Evolutionary conservation across 164 flowering plant species (phyloP).

Genomic region (Macadamia tetraphylla): DNA sequence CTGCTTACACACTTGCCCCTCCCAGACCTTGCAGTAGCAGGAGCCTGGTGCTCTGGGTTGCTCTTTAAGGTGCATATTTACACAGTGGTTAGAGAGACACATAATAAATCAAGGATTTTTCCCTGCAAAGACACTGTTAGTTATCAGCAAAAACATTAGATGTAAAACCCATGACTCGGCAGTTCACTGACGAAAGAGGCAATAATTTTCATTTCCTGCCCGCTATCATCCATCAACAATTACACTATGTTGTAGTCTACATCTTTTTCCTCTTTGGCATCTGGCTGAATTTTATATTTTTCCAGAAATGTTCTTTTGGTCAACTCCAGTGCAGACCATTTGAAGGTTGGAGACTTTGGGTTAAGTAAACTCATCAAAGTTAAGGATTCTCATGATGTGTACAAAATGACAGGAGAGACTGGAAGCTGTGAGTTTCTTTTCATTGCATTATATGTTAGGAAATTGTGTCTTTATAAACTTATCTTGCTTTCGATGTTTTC

Average conservation of each 20-base stretch:
- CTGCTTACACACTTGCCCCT: no score
- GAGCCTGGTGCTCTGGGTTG: no score
- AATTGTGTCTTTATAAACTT: conserved; percentile 1
- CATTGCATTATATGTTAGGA: background rate
- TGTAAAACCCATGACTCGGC: no score
- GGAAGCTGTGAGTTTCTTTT: conserved; percentile 84
- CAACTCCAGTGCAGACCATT: conserved; percentile 89
- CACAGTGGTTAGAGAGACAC: no score
- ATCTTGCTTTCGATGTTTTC: conserved; percentile 6
- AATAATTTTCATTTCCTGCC: no score
- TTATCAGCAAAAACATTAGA: no score
- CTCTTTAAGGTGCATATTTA: no score
- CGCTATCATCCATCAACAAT: background rate
- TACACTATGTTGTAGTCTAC: background rate
- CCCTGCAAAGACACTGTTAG: no score
- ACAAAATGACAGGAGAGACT: conserved; percentile 99
- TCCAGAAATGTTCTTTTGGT: conserved; percentile 96
- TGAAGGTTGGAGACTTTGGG: conserved; percentile 99
- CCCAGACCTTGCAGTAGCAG: no score
- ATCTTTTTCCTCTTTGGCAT: conserved; percentile 2
- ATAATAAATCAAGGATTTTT: no score
- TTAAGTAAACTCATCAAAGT: conserved; percentile 95
- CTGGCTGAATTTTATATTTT: conserved; percentile 1
- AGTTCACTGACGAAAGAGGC: no score
- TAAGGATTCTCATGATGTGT: conserved; percentile 89